Conservation (phyloP, 345 rosid species). For the Ceriops tagal region DNA sequence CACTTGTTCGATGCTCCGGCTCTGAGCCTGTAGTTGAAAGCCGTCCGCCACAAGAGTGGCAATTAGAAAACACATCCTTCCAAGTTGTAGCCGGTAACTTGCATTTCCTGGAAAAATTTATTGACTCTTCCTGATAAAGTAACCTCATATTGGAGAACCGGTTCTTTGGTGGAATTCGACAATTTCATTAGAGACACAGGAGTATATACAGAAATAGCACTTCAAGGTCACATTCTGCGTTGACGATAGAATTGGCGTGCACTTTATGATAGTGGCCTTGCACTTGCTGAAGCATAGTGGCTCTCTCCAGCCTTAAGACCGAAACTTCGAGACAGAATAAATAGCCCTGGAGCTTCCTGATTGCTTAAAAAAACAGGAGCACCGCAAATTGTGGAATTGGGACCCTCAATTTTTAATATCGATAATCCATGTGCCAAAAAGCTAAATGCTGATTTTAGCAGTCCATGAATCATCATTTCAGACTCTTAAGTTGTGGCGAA, state of each 20-base stretch:
- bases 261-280: constrained; percentile 34
- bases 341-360: no score
- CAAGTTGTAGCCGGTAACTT: constrained; percentile 40
- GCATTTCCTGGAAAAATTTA: constrained; percentile 39
- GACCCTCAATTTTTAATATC: background rate
- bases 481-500: constrained; percentile 32
- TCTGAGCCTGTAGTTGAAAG: constrained; percentile 34
- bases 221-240: constrained; percentile 15
- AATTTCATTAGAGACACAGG: constrained; percentile 5
- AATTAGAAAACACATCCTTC: constrained; percentile 53
- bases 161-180: constrained; percentile 2
- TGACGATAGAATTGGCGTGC: constrained; percentile 29
- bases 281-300: constrained; percentile 35
- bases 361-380: background rate
- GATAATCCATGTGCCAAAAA: background rate
- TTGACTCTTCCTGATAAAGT: constrained; percentile 49
- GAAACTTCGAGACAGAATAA: constrained; percentile 23
- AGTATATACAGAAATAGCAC: constrained; percentile 6
- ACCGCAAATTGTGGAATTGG: background rate
- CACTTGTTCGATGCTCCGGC: constrained; percentile 34
- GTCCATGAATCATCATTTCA: constrained; percentile 17
- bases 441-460: background rate
- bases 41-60: constrained; percentile 31
- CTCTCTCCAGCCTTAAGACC: constrained; percentile 44
- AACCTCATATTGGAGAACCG: constrained; percentile 40